A percentile compares a stretch with the other conserved stretches of the same genome.
Evolutionary conservation across 169 alveolate genomes (phyloP).

Genomic region (Plasmodium billcollinsi): DNA sequence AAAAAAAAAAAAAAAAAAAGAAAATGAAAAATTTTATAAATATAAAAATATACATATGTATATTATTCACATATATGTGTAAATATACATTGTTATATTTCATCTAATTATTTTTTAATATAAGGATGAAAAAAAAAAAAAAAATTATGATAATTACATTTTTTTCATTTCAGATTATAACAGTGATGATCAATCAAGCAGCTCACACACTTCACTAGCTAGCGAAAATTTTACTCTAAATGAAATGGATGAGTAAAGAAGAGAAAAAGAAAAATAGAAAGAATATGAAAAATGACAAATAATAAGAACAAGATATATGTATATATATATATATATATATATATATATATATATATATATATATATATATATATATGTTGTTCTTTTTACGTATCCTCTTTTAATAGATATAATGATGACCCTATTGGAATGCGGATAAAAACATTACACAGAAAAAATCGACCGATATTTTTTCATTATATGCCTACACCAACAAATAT

Average conservation of each 20-base stretch:
- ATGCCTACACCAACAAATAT: conserved; percentile 72
- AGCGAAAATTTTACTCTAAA: conserved; percentile 35
- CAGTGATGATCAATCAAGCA: conserved; percentile 21
- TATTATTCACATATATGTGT: background rate
- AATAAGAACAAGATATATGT: background rate
- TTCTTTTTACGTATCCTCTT: background rate
- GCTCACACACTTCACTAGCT: conserved; percentile 59
- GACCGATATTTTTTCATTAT: conserved; percentile 70
- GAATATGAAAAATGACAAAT: background rate
- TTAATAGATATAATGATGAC: conserved; percentile 44
- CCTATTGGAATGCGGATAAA: conserved; percentile 71
- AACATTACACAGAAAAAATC: conserved; percentile 66
- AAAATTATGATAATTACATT: background rate
- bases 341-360: too few relatives aligned
- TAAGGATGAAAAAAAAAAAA: background rate
- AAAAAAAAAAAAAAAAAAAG: too few relatives aligned
- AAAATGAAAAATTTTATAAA: background rate
- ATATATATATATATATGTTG: background rate
- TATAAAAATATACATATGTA: background rate
- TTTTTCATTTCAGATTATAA: conserved; percentile 8
- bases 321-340: background rate
- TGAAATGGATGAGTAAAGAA: conserved; percentile 56
- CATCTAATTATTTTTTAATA: conserved; percentile 1
- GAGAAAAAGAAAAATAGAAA: conserved; percentile 12
- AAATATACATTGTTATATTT: background rate